A percentile compares a stretch with the other conserved stretches of the same genome.
phyloP scores from a whole-genome alignment of 495 filamentous ascomycete species.

The Bacidia rubella region DNA sequence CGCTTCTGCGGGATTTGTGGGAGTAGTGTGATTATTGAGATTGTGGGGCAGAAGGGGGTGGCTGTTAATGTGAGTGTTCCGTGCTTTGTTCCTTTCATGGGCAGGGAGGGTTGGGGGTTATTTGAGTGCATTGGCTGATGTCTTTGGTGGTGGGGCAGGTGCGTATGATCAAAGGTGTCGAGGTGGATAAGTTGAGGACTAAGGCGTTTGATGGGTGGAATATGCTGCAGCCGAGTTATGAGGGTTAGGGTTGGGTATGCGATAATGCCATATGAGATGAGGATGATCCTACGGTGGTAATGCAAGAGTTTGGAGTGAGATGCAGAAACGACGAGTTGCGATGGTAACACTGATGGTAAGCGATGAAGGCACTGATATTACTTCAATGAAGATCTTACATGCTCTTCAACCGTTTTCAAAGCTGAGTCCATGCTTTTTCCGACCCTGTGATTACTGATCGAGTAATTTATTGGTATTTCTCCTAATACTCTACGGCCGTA shows the following conservation, averaged over 20 bases:
- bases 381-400: no score
- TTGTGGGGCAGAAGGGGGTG: slow-evolving; percentile 15
- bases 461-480: no score
- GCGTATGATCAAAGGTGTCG: slow-evolving; percentile 22
- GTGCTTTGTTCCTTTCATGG: background rate
- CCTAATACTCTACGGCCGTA: no score
- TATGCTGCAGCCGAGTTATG: slow-evolving; percentile 17
- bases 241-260: background rate
- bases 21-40: slow-evolving; percentile 24
- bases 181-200: slow-evolving; percentile 20
- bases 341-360: no score
- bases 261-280: no score
- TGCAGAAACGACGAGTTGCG: no score
- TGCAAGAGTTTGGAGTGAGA: no score
- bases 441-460: no score
- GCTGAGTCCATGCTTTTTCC: no score
- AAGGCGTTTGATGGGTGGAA: slow-evolving; percentile 22
- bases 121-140: background rate
- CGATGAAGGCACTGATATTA: no score
- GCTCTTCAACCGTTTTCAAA: no score
- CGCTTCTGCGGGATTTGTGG: slow-evolving; percentile 32
- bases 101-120: background rate
- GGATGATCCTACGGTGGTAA: no score
- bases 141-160: slow-evolving; percentile 16
- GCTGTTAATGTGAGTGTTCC: slow-evolving; percentile 25